Evolutionary conservation across 2,329 filamentous ascomycete species (phyloP).

Genomic region (Botryotinia calthae): DNA sequence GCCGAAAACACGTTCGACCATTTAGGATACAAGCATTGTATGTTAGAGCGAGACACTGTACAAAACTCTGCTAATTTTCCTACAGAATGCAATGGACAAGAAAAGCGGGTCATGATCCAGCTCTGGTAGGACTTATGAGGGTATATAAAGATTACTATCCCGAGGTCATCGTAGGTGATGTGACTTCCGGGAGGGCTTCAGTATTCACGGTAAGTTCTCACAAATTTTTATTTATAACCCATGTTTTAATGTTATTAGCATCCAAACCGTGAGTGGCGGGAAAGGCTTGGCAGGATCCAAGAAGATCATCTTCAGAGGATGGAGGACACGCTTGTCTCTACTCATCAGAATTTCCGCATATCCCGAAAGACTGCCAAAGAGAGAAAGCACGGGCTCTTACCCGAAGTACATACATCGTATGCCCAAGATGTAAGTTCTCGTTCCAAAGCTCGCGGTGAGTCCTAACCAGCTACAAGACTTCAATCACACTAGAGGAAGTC

Average conservation of each 20-base stretch:
- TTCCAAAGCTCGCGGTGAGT: not conserved
- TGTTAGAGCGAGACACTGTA: constrained; percentile 33
- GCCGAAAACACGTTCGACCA: constrained; percentile 78
- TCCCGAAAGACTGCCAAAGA: constrained; percentile 49
- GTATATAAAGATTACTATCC: constrained; percentile 92
- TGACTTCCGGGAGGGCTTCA: constrained; percentile 57
- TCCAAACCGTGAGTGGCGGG: constrained; percentile 73
- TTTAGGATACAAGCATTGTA: constrained; percentile 77
- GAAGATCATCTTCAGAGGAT: constrained; percentile 52
- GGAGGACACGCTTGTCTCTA: constrained; percentile 43
- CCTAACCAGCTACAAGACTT: constrained; percentile 44
- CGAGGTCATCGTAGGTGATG: constrained; percentile 76
- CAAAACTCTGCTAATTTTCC: constrained; percentile 24
- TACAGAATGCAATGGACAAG: constrained; percentile 55
- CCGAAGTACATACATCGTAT: constrained; percentile 70
- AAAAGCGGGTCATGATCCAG: constrained; percentile 68
- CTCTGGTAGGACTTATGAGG: constrained; percentile 69
- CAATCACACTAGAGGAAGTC: constrained; percentile 73
- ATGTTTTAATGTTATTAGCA: constrained; percentile 45
- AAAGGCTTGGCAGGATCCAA: constrained; percentile 66
- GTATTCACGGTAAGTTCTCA: constrained; percentile 54
- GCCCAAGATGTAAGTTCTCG: constrained; percentile 57
- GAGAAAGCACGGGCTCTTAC: constrained; percentile 54
- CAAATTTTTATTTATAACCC: not conserved
- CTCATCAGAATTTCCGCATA: constrained; percentile 61